These are phyloP conservation scores for Epichloe baconii DNA, from an alignment of 2,329 filamentous ascomycete genomes.

Conservation along the genomic window DNA sequence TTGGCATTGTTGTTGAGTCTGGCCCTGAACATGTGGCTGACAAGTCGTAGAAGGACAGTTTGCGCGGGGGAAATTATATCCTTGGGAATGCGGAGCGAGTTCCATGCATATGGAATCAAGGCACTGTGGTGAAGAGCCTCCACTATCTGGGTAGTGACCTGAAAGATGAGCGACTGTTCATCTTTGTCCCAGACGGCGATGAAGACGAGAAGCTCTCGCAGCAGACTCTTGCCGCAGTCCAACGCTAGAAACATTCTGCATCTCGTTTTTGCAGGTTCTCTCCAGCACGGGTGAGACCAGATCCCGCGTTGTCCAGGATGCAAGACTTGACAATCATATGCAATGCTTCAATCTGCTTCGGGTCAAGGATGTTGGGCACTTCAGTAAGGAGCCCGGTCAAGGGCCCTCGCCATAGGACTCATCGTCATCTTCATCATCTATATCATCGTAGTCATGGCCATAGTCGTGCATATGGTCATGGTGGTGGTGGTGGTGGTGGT, in stretches of 20 bases:
- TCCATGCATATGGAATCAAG: slow-evolving; percentile 83
- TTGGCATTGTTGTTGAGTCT: slow-evolving; percentile 26
- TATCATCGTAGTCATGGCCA: slow-evolving; percentile 35
- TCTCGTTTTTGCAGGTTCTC: slow-evolving; percentile 78
- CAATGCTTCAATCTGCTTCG: slow-evolving; percentile 87
- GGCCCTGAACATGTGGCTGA: slow-evolving; percentile 74
- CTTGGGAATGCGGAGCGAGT: slow-evolving; percentile 80
- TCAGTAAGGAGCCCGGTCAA: slow-evolving; percentile 79
- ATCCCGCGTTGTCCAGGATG: slow-evolving; percentile 70
- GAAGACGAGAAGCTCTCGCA: slow-evolving; percentile 86
- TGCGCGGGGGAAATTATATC: slow-evolving; percentile 94
- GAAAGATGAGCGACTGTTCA: slow-evolving; percentile 88
- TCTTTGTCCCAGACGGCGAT: slow-evolving; percentile 95
- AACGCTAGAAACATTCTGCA: slow-evolving; percentile 83
- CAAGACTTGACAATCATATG: slow-evolving; percentile 97
- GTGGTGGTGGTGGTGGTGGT: slow-evolving; percentile 20
- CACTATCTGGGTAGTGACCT: slow-evolving; percentile 92
- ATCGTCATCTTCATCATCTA: slow-evolving; percentile 59
- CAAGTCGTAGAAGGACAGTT: slow-evolving; percentile 78
- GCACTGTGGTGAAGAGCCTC: slow-evolving; percentile 84
- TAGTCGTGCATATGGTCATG: slow-evolving; percentile 25
- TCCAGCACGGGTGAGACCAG: slow-evolving; percentile 50
- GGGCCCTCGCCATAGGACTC: slow-evolving; percentile 66
- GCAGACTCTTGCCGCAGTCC: slow-evolving; percentile 77
- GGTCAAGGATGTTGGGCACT: slow-evolving; percentile 85